A percentile compares a stretch with the other conserved stretches of the same genome.
These are phyloP conservation scores for Sclerotinia sclerotiorum DNA, from an alignment of 2,329 filamentous ascomycete species.

Conservation along the genomic window DNA sequence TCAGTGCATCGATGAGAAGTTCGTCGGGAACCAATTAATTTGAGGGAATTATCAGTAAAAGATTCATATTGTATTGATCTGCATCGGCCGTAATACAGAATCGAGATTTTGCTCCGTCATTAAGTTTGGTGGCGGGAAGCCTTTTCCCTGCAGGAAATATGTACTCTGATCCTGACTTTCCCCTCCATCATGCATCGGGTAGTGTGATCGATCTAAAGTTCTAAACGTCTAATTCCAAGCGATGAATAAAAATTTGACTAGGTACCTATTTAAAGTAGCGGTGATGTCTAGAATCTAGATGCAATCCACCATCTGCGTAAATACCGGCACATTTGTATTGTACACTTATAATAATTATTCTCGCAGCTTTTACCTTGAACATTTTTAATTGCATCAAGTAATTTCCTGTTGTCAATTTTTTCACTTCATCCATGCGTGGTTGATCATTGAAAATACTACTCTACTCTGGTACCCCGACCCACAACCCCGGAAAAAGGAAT, in stretches of 20 bases:
- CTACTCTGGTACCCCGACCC: neutral
- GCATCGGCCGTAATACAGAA: conserved; percentile 2
- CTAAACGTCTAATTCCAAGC: neutral
- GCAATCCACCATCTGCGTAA: neutral
- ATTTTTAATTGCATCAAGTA: neutral
- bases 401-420: neutral
- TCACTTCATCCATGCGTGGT: neutral
- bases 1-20: conserved; percentile 12
- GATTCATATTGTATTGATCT: neutral
- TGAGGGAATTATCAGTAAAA: neutral
- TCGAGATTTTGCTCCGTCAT: neutral
- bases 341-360: neutral
- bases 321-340: neutral
- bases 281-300: no score
- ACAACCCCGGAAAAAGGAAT: conserved; percentile 4
- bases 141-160: neutral
- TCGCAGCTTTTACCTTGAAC: neutral
- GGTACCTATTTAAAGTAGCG: neutral
- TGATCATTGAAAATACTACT: neutral
- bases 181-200: neutral
- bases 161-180: neutral
- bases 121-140: neutral
- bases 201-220: neutral
- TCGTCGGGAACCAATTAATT: conserved; percentile 17
- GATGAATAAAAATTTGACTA: neutral